Conservation (phyloP, 306 rosid species). For the Astragalus membranaceus region DNA sequence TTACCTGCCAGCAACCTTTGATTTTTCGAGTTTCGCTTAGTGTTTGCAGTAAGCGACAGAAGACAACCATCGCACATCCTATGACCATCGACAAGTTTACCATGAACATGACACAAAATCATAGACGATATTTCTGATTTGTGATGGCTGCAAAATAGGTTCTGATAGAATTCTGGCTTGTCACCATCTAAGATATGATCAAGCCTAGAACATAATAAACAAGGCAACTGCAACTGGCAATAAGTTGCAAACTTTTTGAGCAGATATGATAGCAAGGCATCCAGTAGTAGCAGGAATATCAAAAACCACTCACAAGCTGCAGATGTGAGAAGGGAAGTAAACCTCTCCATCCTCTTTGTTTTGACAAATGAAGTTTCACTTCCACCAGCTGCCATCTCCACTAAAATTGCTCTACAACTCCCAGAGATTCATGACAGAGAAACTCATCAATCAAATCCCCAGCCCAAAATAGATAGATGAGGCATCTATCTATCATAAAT, state of each 20-base stretch:
- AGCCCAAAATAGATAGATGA: constrained; percentile 20
- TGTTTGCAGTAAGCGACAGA: constrained; percentile 34
- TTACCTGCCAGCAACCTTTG: constrained; percentile 47
- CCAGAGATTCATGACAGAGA: constrained; percentile 8
- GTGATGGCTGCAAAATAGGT: constrained; percentile 58
- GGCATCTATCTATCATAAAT: constrained; percentile 5
- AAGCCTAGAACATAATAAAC: constrained; percentile 79
- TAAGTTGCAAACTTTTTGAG: constrained; percentile 58
- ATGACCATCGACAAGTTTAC: constrained; percentile 44
- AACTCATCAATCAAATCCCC: constrained; percentile 24
- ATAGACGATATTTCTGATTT: constrained; percentile 57
- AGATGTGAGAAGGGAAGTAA: constrained; percentile 38
- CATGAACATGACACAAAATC: constrained; percentile 45
- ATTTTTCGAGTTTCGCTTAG: constrained; percentile 23
- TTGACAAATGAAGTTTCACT: constrained; percentile 37
- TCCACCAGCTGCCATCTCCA: constrained; percentile 46
- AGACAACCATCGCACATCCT: constrained; percentile 67
- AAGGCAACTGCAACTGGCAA: constrained; percentile 69
- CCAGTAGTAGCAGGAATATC: constrained; percentile 60
- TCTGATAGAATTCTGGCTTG: constrained; percentile 36
- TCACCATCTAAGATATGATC: constrained; percentile 45
- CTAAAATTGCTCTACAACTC: constrained; percentile 25
- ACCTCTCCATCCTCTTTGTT: constrained; percentile 37
- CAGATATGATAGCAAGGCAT: constrained; percentile 53
- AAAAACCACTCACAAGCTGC: constrained; percentile 91